Percentiles rank a stretch among this genome's conserved stretches.
These are phyloP conservation scores for Coniochaeta ligniaria DNA, from an alignment of 2,329 filamentous ascomycete species.

Conservation along the genomic window DNA sequence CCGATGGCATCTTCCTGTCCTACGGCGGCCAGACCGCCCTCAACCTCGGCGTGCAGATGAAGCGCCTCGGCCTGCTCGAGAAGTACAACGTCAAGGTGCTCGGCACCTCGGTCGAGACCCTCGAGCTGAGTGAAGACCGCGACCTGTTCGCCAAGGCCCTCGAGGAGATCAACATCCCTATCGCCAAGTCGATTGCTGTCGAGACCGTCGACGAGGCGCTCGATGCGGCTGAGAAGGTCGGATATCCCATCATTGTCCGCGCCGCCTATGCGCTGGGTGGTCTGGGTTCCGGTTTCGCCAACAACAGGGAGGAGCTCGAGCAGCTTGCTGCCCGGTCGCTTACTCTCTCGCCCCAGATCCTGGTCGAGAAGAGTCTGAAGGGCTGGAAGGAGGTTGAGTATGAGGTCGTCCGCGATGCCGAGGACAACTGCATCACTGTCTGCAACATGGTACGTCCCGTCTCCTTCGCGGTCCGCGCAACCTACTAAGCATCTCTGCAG, in stretches of 20 bases:
- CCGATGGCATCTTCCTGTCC: constrained; percentile 94
- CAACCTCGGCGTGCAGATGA: constrained; percentile 95
- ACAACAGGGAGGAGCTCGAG: constrained; percentile 86
- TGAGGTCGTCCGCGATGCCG: constrained; percentile 92
- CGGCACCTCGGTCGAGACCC: constrained; percentile 87
- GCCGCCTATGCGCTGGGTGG: constrained; percentile 95
- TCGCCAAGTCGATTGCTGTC: constrained; percentile 92
- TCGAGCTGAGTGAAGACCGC: constrained; percentile 92
- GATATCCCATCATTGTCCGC: constrained; percentile 96
- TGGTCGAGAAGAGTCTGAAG: constrained; percentile 98
- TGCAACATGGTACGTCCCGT: constrained; percentile 65
- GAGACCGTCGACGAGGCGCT: constrained; percentile 87
- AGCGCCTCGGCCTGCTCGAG: constrained; percentile 91
- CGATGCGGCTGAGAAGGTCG: constrained; percentile 75
- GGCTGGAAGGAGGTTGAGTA: constrained; percentile 99
- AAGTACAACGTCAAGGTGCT: constrained; percentile 93
- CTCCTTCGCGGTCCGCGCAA: not conserved
- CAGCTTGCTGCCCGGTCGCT: constrained; percentile 90
- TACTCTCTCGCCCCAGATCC: constrained; percentile 88
- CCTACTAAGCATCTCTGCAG: not conserved
- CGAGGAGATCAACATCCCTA: constrained; percentile 95
- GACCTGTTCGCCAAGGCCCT: constrained; percentile 93
- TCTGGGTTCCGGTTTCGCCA: constrained; percentile 91
- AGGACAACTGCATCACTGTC: constrained; percentile 98
- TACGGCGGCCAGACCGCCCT: constrained; percentile 97